These are phyloP conservation scores for Isoetes taiwanensis DNA, from an alignment of 75 land plant genomes.

Conservation along the genomic window DNA sequence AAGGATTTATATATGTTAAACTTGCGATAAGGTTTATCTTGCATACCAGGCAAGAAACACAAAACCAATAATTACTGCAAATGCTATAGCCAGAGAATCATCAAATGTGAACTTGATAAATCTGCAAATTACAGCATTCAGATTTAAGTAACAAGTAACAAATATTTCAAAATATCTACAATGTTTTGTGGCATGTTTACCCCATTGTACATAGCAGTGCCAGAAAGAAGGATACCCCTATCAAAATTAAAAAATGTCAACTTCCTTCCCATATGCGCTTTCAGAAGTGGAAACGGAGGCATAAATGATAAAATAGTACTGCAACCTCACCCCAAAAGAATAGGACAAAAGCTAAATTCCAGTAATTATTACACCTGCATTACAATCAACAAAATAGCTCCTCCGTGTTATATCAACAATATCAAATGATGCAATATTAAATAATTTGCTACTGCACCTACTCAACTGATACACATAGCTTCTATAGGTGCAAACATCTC, in stretches of 20 bases:
- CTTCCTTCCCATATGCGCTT: neutral
- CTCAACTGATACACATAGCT: neutral
- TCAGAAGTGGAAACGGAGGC: neutral
- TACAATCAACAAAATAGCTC: neutral
- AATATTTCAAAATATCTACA: neutral
- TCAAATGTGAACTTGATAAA: slow-evolving; percentile 17
- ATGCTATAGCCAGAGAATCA: slow-evolving; percentile 10
- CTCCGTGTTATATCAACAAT: neutral
- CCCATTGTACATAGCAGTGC: slow-evolving; percentile 29
- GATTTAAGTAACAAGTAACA: neutral
- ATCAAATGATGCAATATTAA: neutral
- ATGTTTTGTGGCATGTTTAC: slow-evolving; percentile 2
- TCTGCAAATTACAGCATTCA: slow-evolving; percentile 2
- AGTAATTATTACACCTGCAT: slow-evolving; percentile 24
- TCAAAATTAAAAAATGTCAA: neutral
- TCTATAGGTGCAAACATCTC: neutral
- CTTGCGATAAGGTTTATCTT: too few species aligned
- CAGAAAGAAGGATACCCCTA: slow-evolving; percentile 18
- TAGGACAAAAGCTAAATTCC: slow-evolving; percentile 22
- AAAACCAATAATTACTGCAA: slow-evolving; percentile 13
- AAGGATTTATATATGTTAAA: too few species aligned
- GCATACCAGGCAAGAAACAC: slow-evolving; percentile 20
- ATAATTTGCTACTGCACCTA: neutral
- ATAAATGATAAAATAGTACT: neutral
- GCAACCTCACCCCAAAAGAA: slow-evolving; percentile 18